These are phyloP conservation scores for Chrysanthemum seticuspe DNA, from an alignment of 129 eudicot species.

Conservation along the genomic window DNA sequence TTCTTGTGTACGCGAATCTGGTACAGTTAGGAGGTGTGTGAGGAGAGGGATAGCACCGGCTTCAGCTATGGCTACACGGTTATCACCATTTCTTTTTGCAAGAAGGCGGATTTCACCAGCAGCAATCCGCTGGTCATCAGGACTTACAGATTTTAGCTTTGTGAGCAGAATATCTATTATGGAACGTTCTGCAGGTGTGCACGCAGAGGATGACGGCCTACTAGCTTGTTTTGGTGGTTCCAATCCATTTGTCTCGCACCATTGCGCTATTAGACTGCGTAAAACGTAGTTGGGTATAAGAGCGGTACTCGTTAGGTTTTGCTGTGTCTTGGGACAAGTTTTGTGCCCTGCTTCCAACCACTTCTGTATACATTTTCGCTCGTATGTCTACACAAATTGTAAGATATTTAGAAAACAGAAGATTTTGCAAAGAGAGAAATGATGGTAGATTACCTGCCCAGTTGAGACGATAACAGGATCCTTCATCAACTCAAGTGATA, in stretches of 20 bases:
- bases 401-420: slow-evolving; percentile 1
- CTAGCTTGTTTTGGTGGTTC: slow-evolving; percentile 75
- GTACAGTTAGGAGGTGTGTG: slow-evolving; percentile 58
- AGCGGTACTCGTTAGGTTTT: slow-evolving; percentile 49
- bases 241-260: slow-evolving; percentile 82
- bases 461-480: slow-evolving; percentile 98
- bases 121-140: slow-evolving; percentile 76
- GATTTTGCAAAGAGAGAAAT: background rate
- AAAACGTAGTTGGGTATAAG: slow-evolving; percentile 87
- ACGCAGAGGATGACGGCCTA: slow-evolving; percentile 52
- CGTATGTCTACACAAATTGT: slow-evolving; percentile 64
- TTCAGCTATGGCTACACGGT: slow-evolving; percentile 90
- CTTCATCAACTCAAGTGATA: slow-evolving; percentile 85
- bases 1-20: slow-evolving; percentile 89
- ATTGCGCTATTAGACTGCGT: slow-evolving; percentile 87
- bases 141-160: slow-evolving; percentile 58
- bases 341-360: slow-evolving; percentile 84
- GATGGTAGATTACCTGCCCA: slow-evolving; percentile 63
- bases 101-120: slow-evolving; percentile 92
- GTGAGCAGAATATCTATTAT: slow-evolving; percentile 62
- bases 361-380: slow-evolving; percentile 78
- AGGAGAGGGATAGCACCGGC: slow-evolving; percentile 93
- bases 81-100: slow-evolving; percentile 85
- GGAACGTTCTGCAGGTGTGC: slow-evolving; percentile 76
- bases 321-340: slow-evolving; percentile 96